Evolutionary conservation across 176 grass and related monocot species (phyloP).

Genomic region (Phyllostachys edulis): DNA sequence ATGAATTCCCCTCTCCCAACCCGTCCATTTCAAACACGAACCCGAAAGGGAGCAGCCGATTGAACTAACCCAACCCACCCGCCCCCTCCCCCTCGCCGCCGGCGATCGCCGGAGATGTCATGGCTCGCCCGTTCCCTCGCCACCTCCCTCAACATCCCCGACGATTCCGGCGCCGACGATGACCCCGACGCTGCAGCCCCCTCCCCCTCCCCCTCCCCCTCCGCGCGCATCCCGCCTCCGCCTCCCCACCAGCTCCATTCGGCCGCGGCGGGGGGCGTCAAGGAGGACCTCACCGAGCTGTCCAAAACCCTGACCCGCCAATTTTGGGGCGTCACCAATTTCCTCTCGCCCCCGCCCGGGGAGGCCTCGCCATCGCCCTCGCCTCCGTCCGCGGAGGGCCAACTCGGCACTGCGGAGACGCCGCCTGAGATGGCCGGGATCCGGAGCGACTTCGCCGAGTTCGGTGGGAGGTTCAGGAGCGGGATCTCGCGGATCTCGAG

Average conservation of each 20-base stretch:
- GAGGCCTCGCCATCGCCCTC: conserved; percentile 31
- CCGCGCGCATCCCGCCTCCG: conserved; percentile 25
- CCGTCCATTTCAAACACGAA: conserved; percentile 52
- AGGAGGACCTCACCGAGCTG: conserved; percentile 84
- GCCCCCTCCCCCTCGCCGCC: conserved; percentile 14
- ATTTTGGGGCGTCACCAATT: conserved; percentile 81
- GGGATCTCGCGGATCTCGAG: conserved; percentile 67
- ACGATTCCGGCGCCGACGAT: conserved; percentile 38
- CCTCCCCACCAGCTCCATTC: conserved; percentile 30
- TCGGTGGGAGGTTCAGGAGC: conserved; percentile 54
- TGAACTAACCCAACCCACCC: conserved; percentile 17
- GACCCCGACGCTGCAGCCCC: conserved; percentile 31
- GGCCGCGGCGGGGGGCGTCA: conserved; percentile 60
- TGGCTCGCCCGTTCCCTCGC: conserved; percentile 82
- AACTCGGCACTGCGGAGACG: conserved; percentile 11
- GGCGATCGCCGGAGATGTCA: conserved; percentile 66
- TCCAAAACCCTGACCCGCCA: conserved; percentile 78
- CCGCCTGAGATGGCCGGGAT: conserved; percentile 54
- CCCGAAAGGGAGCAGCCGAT: conserved; percentile 11
- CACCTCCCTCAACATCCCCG: conserved; percentile 60
- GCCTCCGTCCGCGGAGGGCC: conserved; percentile 12
- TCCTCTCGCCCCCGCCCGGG: conserved; percentile 68
- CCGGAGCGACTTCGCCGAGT: conserved; percentile 59
- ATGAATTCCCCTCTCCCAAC: neutral
- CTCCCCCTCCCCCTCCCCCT: neutral